Percentiles rank a stretch among this genome's conserved stretches.
phyloP scores from a whole-genome alignment of 352 stramenopile species.

The Globisporangium polare region DNA sequence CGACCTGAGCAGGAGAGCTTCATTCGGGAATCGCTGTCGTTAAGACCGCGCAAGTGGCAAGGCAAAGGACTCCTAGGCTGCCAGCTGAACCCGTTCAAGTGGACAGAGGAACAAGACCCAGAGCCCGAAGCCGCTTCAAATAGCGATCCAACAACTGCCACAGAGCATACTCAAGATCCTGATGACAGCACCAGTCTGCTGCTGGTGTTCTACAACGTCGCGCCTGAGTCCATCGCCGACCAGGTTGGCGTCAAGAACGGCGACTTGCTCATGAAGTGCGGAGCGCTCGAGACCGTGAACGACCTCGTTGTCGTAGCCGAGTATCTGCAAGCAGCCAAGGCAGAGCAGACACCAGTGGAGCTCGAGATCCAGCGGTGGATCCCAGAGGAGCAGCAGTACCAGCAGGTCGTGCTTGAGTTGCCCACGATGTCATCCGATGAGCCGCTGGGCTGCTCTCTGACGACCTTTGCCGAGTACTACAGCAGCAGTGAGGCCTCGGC shows the following conservation, averaged over 20 bases:
- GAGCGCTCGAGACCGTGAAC: conserved; percentile 17
- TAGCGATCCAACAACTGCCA: not conserved
- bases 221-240: conserved; percentile 23
- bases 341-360: conserved; percentile 15
- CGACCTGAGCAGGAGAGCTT: conserved; percentile 14
- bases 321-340: conserved; percentile 14
- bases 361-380: conserved; percentile 52
- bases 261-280: conserved; percentile 44
- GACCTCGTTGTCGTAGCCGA: conserved; percentile 17
- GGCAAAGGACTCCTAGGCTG: conserved; percentile 63
- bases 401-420: conserved; percentile 24
- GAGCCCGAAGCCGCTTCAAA: not conserved
- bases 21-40: conserved; percentile 1
- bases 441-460: conserved; percentile 43
- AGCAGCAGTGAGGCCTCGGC: conserved; percentile 15
- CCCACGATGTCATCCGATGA: not conserved
- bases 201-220: conserved; percentile 44
- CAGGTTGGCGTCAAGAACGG: conserved; percentile 34
- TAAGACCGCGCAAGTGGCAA: conserved; percentile 48
- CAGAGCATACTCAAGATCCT: not conserved
- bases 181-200: conserved; percentile 13
- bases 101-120: conserved; percentile 16
- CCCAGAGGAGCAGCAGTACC: conserved; percentile 37
- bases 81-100: conserved; percentile 61
- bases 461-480: conserved; percentile 55